phyloP scores from a whole-genome alignment of 1,139 yeast species.

The Pneumocystis jirovecii region DNA sequence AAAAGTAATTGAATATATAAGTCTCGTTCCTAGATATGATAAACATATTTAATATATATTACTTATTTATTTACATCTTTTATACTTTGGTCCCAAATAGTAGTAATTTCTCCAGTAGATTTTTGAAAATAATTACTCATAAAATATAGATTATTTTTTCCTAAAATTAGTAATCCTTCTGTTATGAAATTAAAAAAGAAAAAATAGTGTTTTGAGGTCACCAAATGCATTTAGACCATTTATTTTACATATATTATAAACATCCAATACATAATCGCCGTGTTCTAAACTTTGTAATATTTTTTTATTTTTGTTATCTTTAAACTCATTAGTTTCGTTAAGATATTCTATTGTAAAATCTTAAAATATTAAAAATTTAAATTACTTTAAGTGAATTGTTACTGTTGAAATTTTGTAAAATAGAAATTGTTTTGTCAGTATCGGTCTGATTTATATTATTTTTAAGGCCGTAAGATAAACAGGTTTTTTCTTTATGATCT shows the following conservation, averaged over 20 bases:
- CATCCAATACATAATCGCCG: conserved; percentile 53
- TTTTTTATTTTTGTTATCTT: conserved; percentile 60
- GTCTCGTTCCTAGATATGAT: conserved; percentile 35
- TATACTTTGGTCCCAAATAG: conserved; percentile 48
- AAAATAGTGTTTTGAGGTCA: neutral
- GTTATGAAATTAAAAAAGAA: conserved; percentile 16
- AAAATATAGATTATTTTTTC: conserved; percentile 46
- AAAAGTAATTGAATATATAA: conserved; percentile 48
- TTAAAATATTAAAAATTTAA: neutral
- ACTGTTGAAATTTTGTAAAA: neutral
- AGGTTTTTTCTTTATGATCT: neutral
- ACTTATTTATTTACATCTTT: neutral
- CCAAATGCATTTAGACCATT: conserved; percentile 46
- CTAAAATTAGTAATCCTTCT: conserved; percentile 60
- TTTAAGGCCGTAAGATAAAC: neutral
- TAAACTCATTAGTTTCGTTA: conserved; percentile 26
- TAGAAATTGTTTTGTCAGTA: neutral
- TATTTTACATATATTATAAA: conserved; percentile 66
- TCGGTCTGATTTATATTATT: neutral
- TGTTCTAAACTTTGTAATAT: conserved; percentile 51
- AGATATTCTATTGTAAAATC: conserved; percentile 3
- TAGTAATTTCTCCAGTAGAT: conserved; percentile 45
- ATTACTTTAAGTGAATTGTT: neutral
- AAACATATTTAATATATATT: neutral
- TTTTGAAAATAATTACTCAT: conserved; percentile 52